Conservation (phyloP, 805 yeast species). For the Dipodascopsis tothii region DNA sequence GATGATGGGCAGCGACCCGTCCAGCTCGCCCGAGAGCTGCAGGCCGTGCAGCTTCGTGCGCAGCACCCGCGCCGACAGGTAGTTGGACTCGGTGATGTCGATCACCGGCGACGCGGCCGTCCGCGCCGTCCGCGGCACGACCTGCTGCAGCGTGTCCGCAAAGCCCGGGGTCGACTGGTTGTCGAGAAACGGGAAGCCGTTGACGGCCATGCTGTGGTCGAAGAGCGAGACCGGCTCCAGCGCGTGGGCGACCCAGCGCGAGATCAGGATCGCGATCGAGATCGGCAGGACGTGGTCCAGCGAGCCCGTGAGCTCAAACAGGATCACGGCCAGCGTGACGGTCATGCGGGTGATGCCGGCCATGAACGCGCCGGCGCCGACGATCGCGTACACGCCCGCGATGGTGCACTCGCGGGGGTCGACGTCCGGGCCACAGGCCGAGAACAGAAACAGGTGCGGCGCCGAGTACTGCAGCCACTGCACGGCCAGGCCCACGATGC, state of each 20-base stretch:
- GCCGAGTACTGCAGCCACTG: slow-evolving; percentile 34
- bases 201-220: slow-evolving; percentile 41
- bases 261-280: slow-evolving; percentile 48
- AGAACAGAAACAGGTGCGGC: slow-evolving; percentile 24
- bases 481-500: slow-evolving; percentile 41
- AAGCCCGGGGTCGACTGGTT: slow-evolving; percentile 35
- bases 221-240: slow-evolving; percentile 47
- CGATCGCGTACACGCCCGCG: slow-evolving; percentile 47
- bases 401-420: slow-evolving; percentile 36
- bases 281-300: slow-evolving; percentile 52
- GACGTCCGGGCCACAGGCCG: slow-evolving; percentile 22
- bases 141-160: slow-evolving; percentile 36
- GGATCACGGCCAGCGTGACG: slow-evolving; percentile 44
- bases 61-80: slow-evolving; percentile 31
- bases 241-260: slow-evolving; percentile 49
- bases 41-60: slow-evolving; percentile 34
- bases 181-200: slow-evolving; percentile 49
- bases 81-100: slow-evolving; percentile 36
- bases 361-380: slow-evolving; percentile 52
- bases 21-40: slow-evolving; percentile 40
- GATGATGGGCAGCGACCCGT: slow-evolving; percentile 48
- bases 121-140: slow-evolving; percentile 30
- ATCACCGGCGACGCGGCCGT: slow-evolving; percentile 26
- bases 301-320: slow-evolving; percentile 50
- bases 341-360: slow-evolving; percentile 53